phyloP scores from a whole-genome alignment of 75 land plant species.

The Sequoiadendron giganteum region DNA sequence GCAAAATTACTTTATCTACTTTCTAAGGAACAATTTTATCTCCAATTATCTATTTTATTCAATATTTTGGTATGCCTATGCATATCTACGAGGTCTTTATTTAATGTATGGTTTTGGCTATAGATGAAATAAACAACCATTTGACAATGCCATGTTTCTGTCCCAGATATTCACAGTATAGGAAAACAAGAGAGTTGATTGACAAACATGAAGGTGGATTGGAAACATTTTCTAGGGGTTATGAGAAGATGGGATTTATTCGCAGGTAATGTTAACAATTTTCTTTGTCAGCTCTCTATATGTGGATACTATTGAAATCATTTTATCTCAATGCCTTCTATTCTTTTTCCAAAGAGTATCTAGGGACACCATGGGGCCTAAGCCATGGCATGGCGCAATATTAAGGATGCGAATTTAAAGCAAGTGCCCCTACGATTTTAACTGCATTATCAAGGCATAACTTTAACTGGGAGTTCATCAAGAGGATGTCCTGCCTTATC shows the following conservation, averaged over 20 bases:
- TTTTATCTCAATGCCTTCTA: neutral
- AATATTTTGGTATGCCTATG: neutral
- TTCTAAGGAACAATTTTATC: neutral
- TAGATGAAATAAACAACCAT: neutral
- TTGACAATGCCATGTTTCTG: neutral
- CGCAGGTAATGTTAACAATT: constrained; percentile 53
- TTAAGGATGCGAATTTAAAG: no score
- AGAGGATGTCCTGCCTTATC: no score
- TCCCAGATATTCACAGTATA: constrained; percentile 69
- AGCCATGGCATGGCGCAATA: no score
- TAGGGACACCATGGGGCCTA: no score
- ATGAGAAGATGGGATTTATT: constrained; percentile 84
- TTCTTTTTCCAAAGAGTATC: no score
- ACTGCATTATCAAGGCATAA: no score
- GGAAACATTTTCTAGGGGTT: constrained; percentile 90
- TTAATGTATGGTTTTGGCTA: neutral
- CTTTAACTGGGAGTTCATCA: no score
- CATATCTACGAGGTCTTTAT: neutral
- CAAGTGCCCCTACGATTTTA: no score
- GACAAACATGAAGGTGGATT: constrained; percentile 89
- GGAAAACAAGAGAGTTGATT: constrained; percentile 56
- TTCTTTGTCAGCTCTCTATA: neutral
- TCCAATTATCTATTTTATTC: neutral
- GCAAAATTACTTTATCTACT: constrained; percentile 1
- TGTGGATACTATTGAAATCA: neutral